Percentiles rank a stretch among this genome's conserved stretches.
Conservation (phyloP, 352 stramenopile genomes). For the Stephanocyclus meneghinianus region DNA sequence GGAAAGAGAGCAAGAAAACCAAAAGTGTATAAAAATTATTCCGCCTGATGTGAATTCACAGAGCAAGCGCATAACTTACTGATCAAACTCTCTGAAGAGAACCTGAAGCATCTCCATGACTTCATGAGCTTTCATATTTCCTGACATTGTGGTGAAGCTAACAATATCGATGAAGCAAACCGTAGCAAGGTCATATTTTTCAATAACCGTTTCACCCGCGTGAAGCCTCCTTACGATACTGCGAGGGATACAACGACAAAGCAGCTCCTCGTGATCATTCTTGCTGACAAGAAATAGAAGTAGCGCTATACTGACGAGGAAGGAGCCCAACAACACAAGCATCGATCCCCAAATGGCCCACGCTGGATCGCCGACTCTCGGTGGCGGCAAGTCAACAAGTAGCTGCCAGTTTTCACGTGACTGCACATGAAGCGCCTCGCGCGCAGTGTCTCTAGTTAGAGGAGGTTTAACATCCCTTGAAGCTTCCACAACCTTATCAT, state of each 20-base stretch:
- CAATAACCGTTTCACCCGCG: conserved; percentile 2
- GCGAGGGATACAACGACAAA: background rate
- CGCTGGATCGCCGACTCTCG: background rate
- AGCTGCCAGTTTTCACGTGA: background rate
- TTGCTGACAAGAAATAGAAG: background rate
- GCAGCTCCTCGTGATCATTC: background rate
- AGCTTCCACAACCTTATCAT: background rate
- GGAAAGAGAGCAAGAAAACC: no score
- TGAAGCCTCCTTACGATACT: background rate
- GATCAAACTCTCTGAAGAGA: conserved; percentile 8
- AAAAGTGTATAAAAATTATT: no score
- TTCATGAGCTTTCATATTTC: conserved; percentile 11
- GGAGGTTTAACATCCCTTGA: background rate
- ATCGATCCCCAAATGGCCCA: background rate
- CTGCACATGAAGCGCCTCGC: background rate
- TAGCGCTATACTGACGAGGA: background rate
- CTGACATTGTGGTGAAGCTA: conserved; percentile 21
- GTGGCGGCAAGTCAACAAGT: background rate
- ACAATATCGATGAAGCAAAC: conserved; percentile 23
- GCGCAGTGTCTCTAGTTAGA: background rate
- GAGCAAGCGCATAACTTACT: no score
- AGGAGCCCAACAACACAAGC: background rate
- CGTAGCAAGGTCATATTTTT: conserved; percentile 18
- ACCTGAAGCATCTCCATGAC: conserved; percentile 14
- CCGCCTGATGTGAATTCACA: no score